phyloP scores from a whole-genome alignment of 306 rosid genomes.

The Pachyrhizus erosus region DNA sequence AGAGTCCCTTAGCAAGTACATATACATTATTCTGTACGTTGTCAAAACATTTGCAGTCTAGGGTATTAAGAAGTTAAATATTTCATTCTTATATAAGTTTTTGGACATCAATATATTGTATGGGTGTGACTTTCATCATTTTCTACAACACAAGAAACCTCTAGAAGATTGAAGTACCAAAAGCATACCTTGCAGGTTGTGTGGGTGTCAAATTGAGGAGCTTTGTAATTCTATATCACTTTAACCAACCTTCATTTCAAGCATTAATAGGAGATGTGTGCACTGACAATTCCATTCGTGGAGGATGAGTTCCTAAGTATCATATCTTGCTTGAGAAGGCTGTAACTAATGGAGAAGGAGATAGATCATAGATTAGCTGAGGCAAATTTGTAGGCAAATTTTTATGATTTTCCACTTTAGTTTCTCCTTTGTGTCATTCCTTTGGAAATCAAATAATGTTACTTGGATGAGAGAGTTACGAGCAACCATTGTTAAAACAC shows the following conservation, averaged over 20 bases:
- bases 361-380: not conserved
- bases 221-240: not conserved
- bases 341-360: not conserved
- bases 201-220: not conserved
- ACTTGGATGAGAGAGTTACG: no score
- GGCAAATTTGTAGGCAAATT: slow-evolving; percentile 18
- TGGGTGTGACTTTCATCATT: not conserved
- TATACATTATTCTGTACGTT: not conserved
- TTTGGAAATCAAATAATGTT: no score
- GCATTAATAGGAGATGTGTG: not conserved
- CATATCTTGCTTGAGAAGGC: not conserved
- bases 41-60: not conserved
- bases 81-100: not conserved
- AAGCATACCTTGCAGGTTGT: not conserved
- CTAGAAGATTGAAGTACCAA: not conserved
- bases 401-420: no score
- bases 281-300: not conserved
- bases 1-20: not conserved
- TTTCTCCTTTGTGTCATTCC: no score
- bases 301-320: not conserved
- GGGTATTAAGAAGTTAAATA: not conserved
- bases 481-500: no score
- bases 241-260: slow-evolving; percentile 15
- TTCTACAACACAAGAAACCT: not conserved
- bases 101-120: not conserved